phyloP scores from a whole-genome alignment of 345 rosid genomes.

The Punica granatum region DNA sequence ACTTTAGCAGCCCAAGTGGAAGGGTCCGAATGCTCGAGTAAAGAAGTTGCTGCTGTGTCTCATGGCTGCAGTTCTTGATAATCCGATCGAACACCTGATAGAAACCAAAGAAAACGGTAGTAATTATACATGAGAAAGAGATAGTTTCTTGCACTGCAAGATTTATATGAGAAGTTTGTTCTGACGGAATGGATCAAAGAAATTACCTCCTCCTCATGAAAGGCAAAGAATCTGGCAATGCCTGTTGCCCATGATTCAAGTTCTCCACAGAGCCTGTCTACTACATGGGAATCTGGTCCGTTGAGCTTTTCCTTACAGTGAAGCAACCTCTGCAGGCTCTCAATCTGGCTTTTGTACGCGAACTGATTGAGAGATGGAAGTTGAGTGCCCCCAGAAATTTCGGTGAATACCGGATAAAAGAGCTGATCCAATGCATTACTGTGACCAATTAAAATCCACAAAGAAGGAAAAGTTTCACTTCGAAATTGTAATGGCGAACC shows the following conservation, averaged over 20 bases:
- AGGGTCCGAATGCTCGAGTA: slow-evolving; percentile 48
- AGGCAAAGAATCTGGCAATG: slow-evolving; percentile 33
- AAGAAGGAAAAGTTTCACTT: neutral
- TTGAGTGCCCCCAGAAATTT: slow-evolving; percentile 21
- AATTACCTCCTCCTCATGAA: slow-evolving; percentile 58
- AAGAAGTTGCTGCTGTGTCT: slow-evolving; percentile 51
- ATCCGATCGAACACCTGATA: slow-evolving; percentile 50
- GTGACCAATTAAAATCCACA: slow-evolving; percentile 13
- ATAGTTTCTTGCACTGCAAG: neutral
- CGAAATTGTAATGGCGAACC: neutral
- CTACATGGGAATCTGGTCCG: slow-evolving; percentile 18
- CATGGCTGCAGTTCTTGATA: slow-evolving; percentile 37
- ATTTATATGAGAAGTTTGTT: neutral
- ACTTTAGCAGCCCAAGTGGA: slow-evolving; percentile 73
- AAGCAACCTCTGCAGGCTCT: slow-evolving; percentile 38
- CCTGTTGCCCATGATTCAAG: slow-evolving; percentile 30
- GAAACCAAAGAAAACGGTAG: neutral
- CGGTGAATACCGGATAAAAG: slow-evolving; percentile 37
- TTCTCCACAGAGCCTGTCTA: slow-evolving; percentile 39
- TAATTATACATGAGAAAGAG: no score
- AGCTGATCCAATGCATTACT: slow-evolving; percentile 57
- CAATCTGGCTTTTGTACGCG: slow-evolving; percentile 25
- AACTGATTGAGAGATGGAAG: slow-evolving; percentile 21
- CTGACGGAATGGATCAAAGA: neutral
- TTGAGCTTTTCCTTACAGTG: slow-evolving; percentile 19